Base-by-base conservation (phyloP, 192 early-diverging fungal species). In the Chytriomyces sp. region DNA sequence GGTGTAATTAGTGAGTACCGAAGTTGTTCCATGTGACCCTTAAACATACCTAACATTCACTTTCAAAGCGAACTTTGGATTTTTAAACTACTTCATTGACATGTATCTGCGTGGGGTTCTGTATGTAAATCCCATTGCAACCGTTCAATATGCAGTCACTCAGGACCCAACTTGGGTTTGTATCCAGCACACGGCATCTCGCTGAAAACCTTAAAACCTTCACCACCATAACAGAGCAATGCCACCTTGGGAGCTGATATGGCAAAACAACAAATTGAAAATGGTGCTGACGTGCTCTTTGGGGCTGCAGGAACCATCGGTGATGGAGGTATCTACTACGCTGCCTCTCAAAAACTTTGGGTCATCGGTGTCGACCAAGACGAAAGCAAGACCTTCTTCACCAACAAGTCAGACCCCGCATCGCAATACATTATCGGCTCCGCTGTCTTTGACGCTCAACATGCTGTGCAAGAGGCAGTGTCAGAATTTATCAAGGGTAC, bases 311-410 rank as follows among this genome's bases (percentile, higher is more conserved):
- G 72, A 22, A 19, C 4, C 10, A 38, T 74, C 40, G 77, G 77
- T 25, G 70, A 65, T 6, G 38, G 28, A 5, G 73, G 62, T 5
- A 78, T 78, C 31, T 39, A 5, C 31, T 69, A 62, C 30, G 71
- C 71, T 2, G 77, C 77, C 12, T 39, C 36, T 19, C 33, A 59
- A 6, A 25, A 36, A n/a, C 52, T 38, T 3, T 78, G 68, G 60
- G 77, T 75, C 3, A 78, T 78, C n/a, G 77, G 77, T 14, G 77
- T 78, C 3, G 77, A 78, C 63, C 17, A 22, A 12, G 72, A 78
- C 33, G 77, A 78, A 55, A 19, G 52, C n/a, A 17, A 39, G 14
- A 22, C 58, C 2, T 59, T 68, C 19, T 78, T 78, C 55, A 12
- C 25, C 40, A 67, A 77, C 62, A 59, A 54, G 30, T 36, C 30